Conservation (phyloP, 805 yeast species). For the Torulaspora quercuum region DNA sequence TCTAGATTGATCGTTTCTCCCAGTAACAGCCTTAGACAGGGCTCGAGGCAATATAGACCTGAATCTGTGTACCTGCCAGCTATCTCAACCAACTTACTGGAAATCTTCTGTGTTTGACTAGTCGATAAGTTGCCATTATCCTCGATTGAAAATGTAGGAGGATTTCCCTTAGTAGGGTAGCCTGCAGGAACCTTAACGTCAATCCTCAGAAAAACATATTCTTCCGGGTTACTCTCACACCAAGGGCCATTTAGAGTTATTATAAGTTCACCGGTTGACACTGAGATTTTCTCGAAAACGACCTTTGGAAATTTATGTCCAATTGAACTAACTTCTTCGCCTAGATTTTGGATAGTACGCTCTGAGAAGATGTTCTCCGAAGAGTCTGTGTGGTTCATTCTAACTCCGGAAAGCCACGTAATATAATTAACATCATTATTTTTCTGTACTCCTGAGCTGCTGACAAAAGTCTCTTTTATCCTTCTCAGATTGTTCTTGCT, state of each 20-base stretch:
- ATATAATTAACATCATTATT: constrained; percentile 58
- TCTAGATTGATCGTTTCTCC: constrained; percentile 69
- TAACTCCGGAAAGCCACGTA: constrained; percentile 91
- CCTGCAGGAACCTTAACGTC: constrained; percentile 64
- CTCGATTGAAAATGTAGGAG: constrained; percentile 64
- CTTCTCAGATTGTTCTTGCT: constrained; percentile 27
- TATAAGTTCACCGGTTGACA: constrained; percentile 75
- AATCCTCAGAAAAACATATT: constrained; percentile 61
- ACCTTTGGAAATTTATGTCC: constrained; percentile 88
- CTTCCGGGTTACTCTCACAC: constrained; percentile 43
- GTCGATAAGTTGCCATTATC: constrained; percentile 67
- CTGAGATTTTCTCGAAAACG: constrained; percentile 80
- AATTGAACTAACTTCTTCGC: constrained; percentile 85
- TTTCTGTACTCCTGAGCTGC: constrained; percentile 37
- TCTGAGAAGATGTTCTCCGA: constrained; percentile 39
- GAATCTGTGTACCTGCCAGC: constrained; percentile 52
- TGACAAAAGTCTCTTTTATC: constrained; percentile 41
- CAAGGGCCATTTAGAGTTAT: constrained; percentile 81
- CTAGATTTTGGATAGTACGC: constrained; percentile 57
- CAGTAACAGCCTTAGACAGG: constrained; percentile 67
- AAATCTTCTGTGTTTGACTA: constrained; percentile 49
- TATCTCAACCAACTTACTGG: constrained; percentile 51
- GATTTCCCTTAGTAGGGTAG: constrained; percentile 58
- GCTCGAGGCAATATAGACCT: constrained; percentile 72
- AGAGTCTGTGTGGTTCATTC: constrained; percentile 46